Evolutionary conservation across 768 basidiomycete genomes (phyloP).

Genomic region (Naganishia vishniacii): DNA sequence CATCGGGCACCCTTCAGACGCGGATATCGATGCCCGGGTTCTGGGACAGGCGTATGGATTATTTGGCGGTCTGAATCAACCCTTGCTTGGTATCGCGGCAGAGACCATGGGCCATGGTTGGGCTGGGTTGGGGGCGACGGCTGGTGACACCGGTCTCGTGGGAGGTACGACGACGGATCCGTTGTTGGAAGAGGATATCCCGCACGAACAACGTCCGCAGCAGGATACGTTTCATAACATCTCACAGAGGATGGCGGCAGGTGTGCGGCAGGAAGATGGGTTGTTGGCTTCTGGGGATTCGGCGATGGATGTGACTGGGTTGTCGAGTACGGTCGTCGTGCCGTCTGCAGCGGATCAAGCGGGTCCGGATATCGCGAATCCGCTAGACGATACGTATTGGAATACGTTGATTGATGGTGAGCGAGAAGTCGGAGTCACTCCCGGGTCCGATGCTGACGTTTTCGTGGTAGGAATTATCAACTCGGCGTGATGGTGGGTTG

Average conservation of each 20-base stretch:
- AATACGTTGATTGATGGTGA: conserved; percentile 48
- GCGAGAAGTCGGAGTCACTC: not conserved
- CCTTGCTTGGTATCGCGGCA: not conserved
- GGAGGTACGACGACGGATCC: conserved; percentile 9
- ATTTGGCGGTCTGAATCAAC: conserved; percentile 27
- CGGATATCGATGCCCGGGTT: conserved; percentile 28
- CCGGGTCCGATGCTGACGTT: not conserved
- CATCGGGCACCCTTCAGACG: conserved; percentile 35
- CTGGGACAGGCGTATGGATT: conserved; percentile 10
- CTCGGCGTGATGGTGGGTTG: not conserved
- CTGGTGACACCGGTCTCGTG: conserved; percentile 1
- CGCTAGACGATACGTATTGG: conserved; percentile 47
- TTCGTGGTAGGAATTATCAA: conserved; percentile 5
- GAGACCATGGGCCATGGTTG: conserved; percentile 8
- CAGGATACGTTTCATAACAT: conserved; percentile 25
- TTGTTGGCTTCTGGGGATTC: conserved; percentile 16
- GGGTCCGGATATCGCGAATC: conserved; percentile 21
- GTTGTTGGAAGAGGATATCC: conserved; percentile 9
- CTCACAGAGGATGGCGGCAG: conserved; percentile 26
- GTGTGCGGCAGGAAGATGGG: conserved; percentile 8
- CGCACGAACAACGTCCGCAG: conserved; percentile 20
- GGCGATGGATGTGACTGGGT: conserved; percentile 5
- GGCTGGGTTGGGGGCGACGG: conserved; percentile 13
- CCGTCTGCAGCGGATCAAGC: conserved; percentile 20
- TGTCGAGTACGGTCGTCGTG: conserved; percentile 10